Conservation (phyloP, 345 rosid genomes). For the Salix exigua region DNA sequence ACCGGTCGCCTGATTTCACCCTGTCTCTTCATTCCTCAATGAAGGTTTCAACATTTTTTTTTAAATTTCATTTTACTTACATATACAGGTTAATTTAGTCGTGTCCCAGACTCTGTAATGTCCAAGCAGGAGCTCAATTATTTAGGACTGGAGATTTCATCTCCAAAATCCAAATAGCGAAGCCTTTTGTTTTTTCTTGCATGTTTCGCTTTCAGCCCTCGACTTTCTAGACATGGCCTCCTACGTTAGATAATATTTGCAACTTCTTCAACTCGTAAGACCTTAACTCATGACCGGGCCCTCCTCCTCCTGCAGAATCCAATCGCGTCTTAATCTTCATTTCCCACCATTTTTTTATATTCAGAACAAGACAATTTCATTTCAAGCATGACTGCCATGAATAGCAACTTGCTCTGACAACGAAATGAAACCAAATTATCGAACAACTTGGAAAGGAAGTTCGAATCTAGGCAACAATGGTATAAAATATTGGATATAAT, state of each 20-base stretch:
- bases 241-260: not conserved
- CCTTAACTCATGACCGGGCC: no score
- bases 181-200: not conserved
- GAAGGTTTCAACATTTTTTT: not conserved
- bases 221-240: not conserved
- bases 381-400: no score
- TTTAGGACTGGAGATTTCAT: not conserved
- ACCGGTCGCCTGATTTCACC: not conserved
- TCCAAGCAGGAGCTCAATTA: not conserved
- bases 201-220: not conserved
- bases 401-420: no score
- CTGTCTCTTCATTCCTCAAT: not conserved
- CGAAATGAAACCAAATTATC: no score
- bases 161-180: not conserved
- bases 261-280: no score
- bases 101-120: not conserved
- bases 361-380: no score
- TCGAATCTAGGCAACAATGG: no score
- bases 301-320: no score
- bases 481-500: no score
- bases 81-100: not conserved
- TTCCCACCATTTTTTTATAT: no score
- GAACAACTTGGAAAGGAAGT: no score
- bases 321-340: no score
- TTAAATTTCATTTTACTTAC: not conserved